Percentiles rank a stretch among this genome's conserved stretches.
Conservation (phyloP, 2,329 filamentous ascomycete genomes). For the Trichoderma sp. region DNA sequence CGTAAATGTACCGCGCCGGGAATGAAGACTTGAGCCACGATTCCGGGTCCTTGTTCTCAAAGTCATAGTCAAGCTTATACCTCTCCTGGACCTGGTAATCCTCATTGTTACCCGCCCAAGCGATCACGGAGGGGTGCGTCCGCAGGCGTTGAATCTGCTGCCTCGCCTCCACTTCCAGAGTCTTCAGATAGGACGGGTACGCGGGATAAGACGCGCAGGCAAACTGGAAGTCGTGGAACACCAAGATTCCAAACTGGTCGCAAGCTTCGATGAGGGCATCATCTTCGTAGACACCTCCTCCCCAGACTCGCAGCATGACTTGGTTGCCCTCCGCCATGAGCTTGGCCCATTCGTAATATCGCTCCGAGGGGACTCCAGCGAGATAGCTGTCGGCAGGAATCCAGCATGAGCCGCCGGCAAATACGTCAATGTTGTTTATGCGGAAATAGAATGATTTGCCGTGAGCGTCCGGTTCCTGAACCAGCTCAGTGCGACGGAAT, state of each 20-base stretch:
- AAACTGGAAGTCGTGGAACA: slow-evolving; percentile 74
- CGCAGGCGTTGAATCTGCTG: slow-evolving; percentile 59
- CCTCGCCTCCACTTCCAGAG: slow-evolving; percentile 57
- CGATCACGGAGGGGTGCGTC: slow-evolving; percentile 64
- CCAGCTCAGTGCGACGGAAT: slow-evolving; percentile 56
- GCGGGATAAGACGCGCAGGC: slow-evolving; percentile 64
- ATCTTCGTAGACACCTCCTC: slow-evolving; percentile 53
- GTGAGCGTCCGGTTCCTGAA: slow-evolving; percentile 54
- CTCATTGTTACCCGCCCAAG: slow-evolving; percentile 82
- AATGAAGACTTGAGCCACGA: slow-evolving; percentile 76
- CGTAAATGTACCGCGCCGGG: slow-evolving; percentile 76
- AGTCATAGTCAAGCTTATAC: slow-evolving; percentile 66
- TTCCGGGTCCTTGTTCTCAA: slow-evolving; percentile 66
- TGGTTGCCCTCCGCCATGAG: slow-evolving; percentile 55
- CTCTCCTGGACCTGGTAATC: slow-evolving; percentile 73
- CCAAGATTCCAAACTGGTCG: slow-evolving; percentile 64
- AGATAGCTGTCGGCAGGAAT: slow-evolving; percentile 75
- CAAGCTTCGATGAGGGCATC: slow-evolving; percentile 62
- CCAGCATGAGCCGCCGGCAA: slow-evolving; percentile 75
- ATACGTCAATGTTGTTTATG: slow-evolving; percentile 68
- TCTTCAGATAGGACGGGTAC: slow-evolving; percentile 55
- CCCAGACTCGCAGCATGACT: slow-evolving; percentile 30
- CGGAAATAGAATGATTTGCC: slow-evolving; percentile 73
- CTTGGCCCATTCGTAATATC: slow-evolving; percentile 52
- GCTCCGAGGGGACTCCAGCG: slow-evolving; percentile 59